phyloP scores from a whole-genome alignment of 768 basidiomycete species.

The Pleurotus tuoliensis region DNA sequence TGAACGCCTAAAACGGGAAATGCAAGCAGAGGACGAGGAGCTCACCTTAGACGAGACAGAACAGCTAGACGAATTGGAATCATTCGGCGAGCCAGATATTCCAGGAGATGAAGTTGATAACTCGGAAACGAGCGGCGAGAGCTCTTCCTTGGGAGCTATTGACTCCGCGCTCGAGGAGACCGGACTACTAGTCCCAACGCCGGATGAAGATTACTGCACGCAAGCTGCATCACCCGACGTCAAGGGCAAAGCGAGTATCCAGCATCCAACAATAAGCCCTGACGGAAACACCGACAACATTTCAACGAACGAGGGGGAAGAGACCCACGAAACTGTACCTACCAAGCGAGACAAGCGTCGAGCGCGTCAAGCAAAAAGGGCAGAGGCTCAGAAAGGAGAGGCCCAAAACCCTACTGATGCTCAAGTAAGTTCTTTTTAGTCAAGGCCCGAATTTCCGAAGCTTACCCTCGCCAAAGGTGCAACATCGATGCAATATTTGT shows the following conservation, averaged over 20 bases:
- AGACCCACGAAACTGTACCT: slow-evolving; percentile 16
- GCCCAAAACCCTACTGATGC: slow-evolving; percentile 17
- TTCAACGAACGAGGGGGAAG: slow-evolving; percentile 9
- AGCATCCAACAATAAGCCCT: not conserved
- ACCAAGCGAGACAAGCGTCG: slow-evolving; percentile 82
- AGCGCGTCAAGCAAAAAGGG: slow-evolving; percentile 74
- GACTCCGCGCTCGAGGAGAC: no score
- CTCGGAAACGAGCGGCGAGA: no score
- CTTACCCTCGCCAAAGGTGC: not conserved
- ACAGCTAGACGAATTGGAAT: slow-evolving; percentile 18
- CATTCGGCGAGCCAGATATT: not conserved
- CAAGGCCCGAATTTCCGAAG: not conserved
- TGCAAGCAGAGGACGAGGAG: slow-evolving; percentile 70
- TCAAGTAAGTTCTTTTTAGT: slow-evolving; percentile 14
- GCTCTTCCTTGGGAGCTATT: no score
- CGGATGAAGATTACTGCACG: no score
- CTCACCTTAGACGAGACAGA: slow-evolving; percentile 46
- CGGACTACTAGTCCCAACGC: no score
- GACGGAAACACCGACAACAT: slow-evolving; percentile 6
- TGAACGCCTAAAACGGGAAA: slow-evolving; percentile 69
- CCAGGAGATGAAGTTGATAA: no score
- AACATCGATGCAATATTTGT: slow-evolving; percentile 69
- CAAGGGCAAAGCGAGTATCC: no score
- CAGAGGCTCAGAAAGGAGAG: slow-evolving; percentile 16
- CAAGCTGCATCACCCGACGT: no score